These are phyloP conservation scores for Truncatella angustata DNA, from an alignment of 2,329 filamentous ascomycete genomes.

Conservation along the genomic window DNA sequence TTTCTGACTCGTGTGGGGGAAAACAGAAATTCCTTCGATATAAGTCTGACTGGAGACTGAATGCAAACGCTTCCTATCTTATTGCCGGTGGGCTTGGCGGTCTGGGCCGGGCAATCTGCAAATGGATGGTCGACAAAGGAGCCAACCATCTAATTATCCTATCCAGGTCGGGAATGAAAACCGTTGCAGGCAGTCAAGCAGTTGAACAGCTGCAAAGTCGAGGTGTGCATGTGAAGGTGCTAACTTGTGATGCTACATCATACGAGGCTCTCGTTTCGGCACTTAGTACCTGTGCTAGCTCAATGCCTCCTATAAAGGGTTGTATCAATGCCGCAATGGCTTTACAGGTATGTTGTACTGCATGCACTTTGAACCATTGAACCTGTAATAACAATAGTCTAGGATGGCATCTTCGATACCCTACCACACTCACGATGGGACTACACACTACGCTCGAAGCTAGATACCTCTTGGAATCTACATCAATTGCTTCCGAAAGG, in stretches of 20 bases:
- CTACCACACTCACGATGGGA: slow-evolving; percentile 38
- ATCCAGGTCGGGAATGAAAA: slow-evolving; percentile 14
- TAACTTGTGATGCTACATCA: slow-evolving; percentile 18
- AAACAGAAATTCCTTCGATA: slow-evolving; percentile 15
- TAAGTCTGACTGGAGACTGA: slow-evolving; percentile 9
- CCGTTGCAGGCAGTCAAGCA: slow-evolving; percentile 5
- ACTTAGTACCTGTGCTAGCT: slow-evolving; percentile 3
- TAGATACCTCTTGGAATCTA: slow-evolving; percentile 42
- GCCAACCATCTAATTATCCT: slow-evolving; percentile 18
- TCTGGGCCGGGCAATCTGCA: slow-evolving; percentile 17
- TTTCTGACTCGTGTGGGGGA: neutral
- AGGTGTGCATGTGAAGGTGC: slow-evolving; percentile 12
- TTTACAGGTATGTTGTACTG: slow-evolving; percentile 13
- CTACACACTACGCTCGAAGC: slow-evolving; percentile 35
- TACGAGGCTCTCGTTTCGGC: neutral
- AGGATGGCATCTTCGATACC: slow-evolving; percentile 11
- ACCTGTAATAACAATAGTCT: neutral
- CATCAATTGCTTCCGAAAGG: slow-evolving; percentile 22
- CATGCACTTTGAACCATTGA: too few species aligned
- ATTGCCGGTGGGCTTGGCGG: slow-evolving; percentile 28
- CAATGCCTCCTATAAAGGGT: slow-evolving; percentile 15
- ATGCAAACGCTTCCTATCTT: slow-evolving; percentile 22
- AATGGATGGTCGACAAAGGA: slow-evolving; percentile 19
- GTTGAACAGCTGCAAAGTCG: slow-evolving; percentile 10
- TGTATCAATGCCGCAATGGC: slow-evolving; percentile 20